A percentile compares a stretch with the other conserved stretches of the same genome.
Evolutionary conservation across 2,329 filamentous ascomycete species (phyloP).

Genomic region (Thelonectria discophora): DNA sequence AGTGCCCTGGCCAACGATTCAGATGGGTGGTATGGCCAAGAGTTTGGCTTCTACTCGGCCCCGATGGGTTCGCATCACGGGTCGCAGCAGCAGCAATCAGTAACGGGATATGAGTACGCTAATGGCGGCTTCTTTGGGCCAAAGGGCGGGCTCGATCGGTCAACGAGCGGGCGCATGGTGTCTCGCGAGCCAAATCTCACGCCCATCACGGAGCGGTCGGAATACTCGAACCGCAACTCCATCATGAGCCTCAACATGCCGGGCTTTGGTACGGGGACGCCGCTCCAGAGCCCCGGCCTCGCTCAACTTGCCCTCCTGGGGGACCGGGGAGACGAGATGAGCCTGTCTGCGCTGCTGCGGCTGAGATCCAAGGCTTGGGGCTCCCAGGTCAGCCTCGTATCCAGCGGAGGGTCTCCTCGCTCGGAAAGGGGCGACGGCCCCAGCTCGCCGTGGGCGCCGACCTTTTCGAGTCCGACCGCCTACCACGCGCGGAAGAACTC

Average conservation of each 20-base stretch:
- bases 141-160: constrained; percentile 71
- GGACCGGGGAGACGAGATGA: constrained; percentile 71
- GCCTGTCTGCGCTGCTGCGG: constrained; percentile 74
- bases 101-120: constrained; percentile 64
- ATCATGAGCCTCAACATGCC: constrained; percentile 74
- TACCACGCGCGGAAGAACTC: constrained; percentile 59
- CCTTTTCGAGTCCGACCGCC: constrained; percentile 35
- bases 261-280: constrained; percentile 53
- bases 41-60: constrained; percentile 93
- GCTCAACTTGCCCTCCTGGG: constrained; percentile 77
- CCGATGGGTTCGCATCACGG: constrained; percentile 56
- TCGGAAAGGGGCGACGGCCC: constrained; percentile 60
- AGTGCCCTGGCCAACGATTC: constrained; percentile 91
- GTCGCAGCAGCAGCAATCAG: constrained; percentile 55
- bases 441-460: constrained; percentile 51
- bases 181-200: constrained; percentile 91
- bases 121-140: constrained; percentile 92
- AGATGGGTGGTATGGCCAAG: constrained; percentile 93
- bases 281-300: constrained; percentile 74
- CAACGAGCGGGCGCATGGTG: constrained; percentile 75
- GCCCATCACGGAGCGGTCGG: constrained; percentile 93
- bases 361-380: constrained; percentile 81
- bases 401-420: constrained; percentile 59
- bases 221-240: constrained; percentile 95
- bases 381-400: constrained; percentile 76